Conservation (phyloP, 2,329 filamentous ascomycete genomes). For the Hymenoscyphus fructigenus region DNA sequence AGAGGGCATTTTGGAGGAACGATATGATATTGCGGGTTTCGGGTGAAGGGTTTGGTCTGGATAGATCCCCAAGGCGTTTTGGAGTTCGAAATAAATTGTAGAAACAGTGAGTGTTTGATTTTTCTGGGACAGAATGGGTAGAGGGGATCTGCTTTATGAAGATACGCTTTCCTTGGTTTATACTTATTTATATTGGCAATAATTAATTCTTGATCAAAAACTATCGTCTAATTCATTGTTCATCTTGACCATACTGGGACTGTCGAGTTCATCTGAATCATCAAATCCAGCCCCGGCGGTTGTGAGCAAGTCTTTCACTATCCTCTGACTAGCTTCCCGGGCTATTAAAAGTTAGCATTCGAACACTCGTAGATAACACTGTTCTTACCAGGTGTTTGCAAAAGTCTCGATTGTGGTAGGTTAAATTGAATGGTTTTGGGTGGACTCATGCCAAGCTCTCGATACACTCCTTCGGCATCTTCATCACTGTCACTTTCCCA, state of each 20-base stretch:
- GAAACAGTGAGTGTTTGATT: neutral
- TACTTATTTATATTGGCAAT: neutral
- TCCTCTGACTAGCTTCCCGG: constrained; percentile 75
- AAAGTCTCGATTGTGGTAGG: constrained; percentile 70
- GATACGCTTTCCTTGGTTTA: neutral
- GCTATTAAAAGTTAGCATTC: constrained; percentile 46
- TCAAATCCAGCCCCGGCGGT: constrained; percentile 73
- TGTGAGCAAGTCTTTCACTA: constrained; percentile 76
- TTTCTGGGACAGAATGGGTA: neutral
- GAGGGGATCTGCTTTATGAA: neutral
- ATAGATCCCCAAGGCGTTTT: constrained; percentile 13
- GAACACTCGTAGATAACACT: constrained; percentile 28
- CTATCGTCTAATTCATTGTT: constrained; percentile 62
- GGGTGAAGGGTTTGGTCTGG: constrained; percentile 13
- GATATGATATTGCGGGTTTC: constrained; percentile 3
- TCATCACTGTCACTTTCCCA: constrained; percentile 71
- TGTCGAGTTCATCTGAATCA: constrained; percentile 50
- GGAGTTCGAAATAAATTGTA: neutral
- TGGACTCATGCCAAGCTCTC: constrained; percentile 71
- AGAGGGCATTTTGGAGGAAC: neutral
- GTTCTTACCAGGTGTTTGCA: constrained; percentile 72
- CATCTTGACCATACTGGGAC: constrained; percentile 65
- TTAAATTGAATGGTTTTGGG: constrained; percentile 92
- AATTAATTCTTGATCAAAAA: constrained; percentile 44
- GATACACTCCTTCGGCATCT: constrained; percentile 58